Base-by-base conservation (phyloP, 805 yeast genomes). In the Candida ficus region DNA sequence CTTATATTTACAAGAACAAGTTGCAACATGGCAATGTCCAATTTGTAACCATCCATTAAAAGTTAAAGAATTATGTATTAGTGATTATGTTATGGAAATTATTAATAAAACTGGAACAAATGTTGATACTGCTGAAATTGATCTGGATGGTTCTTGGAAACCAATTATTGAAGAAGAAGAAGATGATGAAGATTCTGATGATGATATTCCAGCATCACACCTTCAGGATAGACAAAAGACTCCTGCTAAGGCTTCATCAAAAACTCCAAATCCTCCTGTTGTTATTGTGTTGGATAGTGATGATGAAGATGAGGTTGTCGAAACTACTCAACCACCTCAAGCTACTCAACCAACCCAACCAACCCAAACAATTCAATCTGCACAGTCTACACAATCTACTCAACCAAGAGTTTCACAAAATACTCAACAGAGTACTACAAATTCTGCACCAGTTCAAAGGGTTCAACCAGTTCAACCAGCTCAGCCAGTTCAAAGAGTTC, bases 11-110 rank as follows among this genome's bases (percentile, higher is more conserved):
- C 98, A 91, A 58, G 68, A 70, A 41, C 91, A 83, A 56, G 76
- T 84, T 0, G 83, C 96, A 0, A 76, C 85, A 0, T 91, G 97
- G 97, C 64, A 65, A 38, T 93, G 99, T 56, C 96, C 97, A 0
- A 71, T 87, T 4, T 93, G 99, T 57, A 75, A 74, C 45, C 64
- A 62, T 5, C 56, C 55, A 3, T 63, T 87, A 3, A 61, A 67
- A 2, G 64, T 79, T 13, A 71, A 72, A 13, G 81, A 80, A 45
- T 57, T 93, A 39, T 79, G 83, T 0, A 66, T 89, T 0, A 88
- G 86, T 48, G 95, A 86, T 45, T 91, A 78, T 56, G 75, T 86
- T 36, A 54, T 59, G 31, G 83, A 82, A 12, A 77, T 91, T 36
- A 54, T 91, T 17, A 56, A 68, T 2, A 53, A 57, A 2, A 78